Percentiles rank a stretch among this genome's conserved stretches.
Conservation (phyloP, 1,284 basidiomycete species). For the Sporisorium iseilematis-ciliati region DNA sequence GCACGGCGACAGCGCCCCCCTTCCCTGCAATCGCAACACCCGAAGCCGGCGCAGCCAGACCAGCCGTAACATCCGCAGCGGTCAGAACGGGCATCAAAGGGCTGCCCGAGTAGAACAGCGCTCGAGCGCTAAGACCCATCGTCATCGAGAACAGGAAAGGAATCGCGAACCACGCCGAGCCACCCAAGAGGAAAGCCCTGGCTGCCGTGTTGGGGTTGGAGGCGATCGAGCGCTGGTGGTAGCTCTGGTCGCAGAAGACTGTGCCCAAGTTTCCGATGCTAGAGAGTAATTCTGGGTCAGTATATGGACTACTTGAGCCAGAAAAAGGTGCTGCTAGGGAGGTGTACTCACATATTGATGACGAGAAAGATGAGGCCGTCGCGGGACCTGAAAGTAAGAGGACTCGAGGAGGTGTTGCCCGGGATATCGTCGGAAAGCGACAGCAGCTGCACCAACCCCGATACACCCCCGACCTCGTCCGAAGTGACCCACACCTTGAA, state of each 20-base stretch:
- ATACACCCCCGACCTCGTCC: conserved; percentile 57
- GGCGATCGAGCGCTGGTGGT: conserved; percentile 85
- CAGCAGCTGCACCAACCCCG: conserved; percentile 72
- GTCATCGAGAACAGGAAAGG: conserved; percentile 76
- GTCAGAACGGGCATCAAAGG: conserved; percentile 56
- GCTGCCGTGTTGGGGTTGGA: conserved; percentile 84
- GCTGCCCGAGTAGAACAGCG: conserved; percentile 67
- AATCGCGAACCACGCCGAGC: conserved; percentile 79
- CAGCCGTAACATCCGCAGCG: conserved; percentile 54
- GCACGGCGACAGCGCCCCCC: conserved; percentile 79
- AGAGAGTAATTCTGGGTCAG: too few species aligned
- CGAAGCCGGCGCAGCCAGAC: conserved; percentile 65
- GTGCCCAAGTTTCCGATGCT: conserved; percentile 62
- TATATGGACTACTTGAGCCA: too few species aligned
- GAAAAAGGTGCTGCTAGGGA: too few species aligned
- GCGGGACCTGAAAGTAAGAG: conserved; percentile 82
- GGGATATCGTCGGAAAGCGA: conserved; percentile 72
- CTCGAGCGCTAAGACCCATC: conserved; percentile 75
- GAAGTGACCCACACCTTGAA: conserved; percentile 80
- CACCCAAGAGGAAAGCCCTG: conserved; percentile 88
- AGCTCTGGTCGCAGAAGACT: conserved; percentile 78
- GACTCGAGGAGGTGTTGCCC: conserved; percentile 77
- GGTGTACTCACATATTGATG: conserved; percentile 82
- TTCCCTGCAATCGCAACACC: conserved; percentile 82
- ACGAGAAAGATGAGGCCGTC: conserved; percentile 88